Conservation (phyloP, 2,329 filamentous ascomycete genomes). For the Tolypocladium endophyticum region DNA sequence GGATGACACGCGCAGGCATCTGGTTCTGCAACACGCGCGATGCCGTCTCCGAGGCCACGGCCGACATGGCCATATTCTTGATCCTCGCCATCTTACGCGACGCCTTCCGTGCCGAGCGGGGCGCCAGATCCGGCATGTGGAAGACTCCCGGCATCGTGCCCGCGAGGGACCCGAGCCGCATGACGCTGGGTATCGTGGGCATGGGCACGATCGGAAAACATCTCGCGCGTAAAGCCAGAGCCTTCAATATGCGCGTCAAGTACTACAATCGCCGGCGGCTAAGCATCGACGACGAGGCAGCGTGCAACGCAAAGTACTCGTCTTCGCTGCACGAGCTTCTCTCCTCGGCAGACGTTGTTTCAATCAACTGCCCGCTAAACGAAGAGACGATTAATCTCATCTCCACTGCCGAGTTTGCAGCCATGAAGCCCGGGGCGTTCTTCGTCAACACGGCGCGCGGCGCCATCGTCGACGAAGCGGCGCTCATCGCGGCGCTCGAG, state of each 20-base stretch:
- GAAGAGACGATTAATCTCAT: conserved; percentile 28
- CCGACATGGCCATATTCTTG: conserved; percentile 33
- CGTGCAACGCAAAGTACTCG: conserved; percentile 24
- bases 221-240: conserved; percentile 25
- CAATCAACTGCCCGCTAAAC: conserved; percentile 29
- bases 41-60: conserved; percentile 41
- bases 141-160: conserved; percentile 19
- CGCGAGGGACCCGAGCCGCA: conserved; percentile 28
- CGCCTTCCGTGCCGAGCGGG: conserved; percentile 26
- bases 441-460: conserved; percentile 43
- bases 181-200: conserved; percentile 36
- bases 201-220: conserved; percentile 37
- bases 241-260: conserved; percentile 31
- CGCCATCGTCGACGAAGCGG: conserved; percentile 35
- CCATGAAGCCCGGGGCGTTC: conserved; percentile 35
- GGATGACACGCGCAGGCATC: conserved; percentile 29
- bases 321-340: conserved; percentile 27
- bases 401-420: conserved; percentile 24
- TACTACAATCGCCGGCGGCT: conserved; percentile 32
- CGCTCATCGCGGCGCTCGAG: conserved; percentile 34
- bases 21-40: conserved; percentile 45
- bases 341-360: conserved; percentile 27
- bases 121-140: conserved; percentile 25
- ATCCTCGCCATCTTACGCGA: conserved; percentile 30
- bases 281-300: conserved; percentile 19